A percentile compares a stretch with the other conserved stretches of the same genome.
phyloP scores from a whole-genome alignment of 202 grass and related monocot species.

The Musa balbisiana region DNA sequence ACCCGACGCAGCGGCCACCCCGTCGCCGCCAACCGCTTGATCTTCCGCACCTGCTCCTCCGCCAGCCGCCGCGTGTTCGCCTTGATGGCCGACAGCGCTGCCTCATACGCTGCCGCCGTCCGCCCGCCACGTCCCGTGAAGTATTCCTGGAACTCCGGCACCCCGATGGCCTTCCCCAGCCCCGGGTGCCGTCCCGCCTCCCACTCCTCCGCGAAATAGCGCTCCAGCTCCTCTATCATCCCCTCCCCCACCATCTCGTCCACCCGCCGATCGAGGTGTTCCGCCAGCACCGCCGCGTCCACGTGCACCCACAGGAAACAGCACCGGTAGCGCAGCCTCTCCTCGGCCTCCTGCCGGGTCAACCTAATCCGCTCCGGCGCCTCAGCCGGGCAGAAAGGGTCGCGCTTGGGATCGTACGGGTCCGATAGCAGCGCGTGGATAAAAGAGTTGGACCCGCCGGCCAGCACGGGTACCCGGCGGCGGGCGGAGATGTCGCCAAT shows the following conservation, averaged over 20 bases:
- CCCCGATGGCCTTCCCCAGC: slow-evolving; percentile 11
- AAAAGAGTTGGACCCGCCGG: slow-evolving; percentile 4
- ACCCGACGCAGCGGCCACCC: slow-evolving; percentile 3
- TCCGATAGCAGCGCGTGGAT: background rate
- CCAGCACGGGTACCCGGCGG: background rate
- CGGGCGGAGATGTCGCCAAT: background rate
- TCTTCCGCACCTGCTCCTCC: slow-evolving; percentile 8
- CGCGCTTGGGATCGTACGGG: background rate
- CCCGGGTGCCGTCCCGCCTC: background rate
- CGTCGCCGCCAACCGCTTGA: background rate
- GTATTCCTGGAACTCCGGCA: background rate
- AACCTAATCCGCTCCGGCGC: background rate
- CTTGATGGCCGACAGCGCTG: slow-evolving; percentile 4
- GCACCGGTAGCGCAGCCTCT: background rate
- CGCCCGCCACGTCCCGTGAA: background rate
- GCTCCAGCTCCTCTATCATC: slow-evolving; percentile 2
- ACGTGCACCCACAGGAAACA: slow-evolving; percentile 12
- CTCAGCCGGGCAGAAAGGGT: background rate
- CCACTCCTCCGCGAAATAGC: background rate
- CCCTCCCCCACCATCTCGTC: slow-evolving; percentile 11
- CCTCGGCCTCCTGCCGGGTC: background rate
- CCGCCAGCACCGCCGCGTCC: background rate
- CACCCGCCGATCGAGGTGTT: slow-evolving; percentile 4
- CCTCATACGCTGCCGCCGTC: background rate
- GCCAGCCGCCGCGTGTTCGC: background rate